phyloP scores from a whole-genome alignment of 2,329 filamentous ascomycete genomes.

The Beauveria bassiana region DNA sequence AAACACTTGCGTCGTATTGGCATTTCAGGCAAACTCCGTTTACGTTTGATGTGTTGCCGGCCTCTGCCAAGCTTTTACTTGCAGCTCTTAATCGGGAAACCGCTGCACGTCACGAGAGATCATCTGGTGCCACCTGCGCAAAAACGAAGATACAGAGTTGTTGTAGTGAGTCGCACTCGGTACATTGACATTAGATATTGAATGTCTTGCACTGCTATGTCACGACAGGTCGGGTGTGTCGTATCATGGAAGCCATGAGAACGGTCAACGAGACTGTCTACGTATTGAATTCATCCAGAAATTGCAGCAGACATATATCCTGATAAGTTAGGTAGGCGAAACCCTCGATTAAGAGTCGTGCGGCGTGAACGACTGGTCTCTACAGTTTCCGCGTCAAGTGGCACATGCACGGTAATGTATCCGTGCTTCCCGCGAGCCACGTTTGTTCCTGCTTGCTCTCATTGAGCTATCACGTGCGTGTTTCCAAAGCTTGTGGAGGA shows the following conservation, averaged over 20 bases:
- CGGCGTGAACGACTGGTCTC: background rate
- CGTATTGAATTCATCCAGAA: no score
- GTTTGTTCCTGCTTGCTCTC: background rate
- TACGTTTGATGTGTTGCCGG: background rate
- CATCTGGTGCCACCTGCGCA: background rate
- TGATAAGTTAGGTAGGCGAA: no score
- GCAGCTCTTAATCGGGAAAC: background rate
- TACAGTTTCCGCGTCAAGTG: background rate
- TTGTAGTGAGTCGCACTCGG: no score
- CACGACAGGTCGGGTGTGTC: no score
- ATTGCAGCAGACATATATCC: no score
- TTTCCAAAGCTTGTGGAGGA: background rate
- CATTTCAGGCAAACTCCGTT: background rate
- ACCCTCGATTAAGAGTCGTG: background rate
- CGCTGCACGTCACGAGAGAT: background rate
- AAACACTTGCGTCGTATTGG: constrained; percentile 1
- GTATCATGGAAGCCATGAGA: no score
- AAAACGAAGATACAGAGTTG: no score
- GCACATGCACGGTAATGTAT: background rate
- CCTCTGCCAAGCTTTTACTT: background rate
- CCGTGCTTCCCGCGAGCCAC: background rate
- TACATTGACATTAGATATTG: no score
- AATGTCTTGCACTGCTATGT: no score
- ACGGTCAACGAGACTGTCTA: no score
- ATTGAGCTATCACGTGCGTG: background rate